phyloP scores from a whole-genome alignment of 345 rosid species.

The Bretschneidera sinensis region DNA sequence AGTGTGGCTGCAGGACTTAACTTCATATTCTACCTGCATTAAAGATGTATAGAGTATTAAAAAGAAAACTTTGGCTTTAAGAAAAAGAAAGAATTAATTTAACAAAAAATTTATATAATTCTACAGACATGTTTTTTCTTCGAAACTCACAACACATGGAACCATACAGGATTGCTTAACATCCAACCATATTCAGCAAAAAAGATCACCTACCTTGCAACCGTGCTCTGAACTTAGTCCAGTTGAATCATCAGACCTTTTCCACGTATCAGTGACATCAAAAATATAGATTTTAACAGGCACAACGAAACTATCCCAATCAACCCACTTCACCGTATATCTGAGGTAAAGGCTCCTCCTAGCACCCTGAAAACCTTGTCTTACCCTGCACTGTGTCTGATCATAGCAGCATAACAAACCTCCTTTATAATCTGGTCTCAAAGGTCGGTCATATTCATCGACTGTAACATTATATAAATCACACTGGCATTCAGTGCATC shows the following conservation, averaged over 20 bases:
- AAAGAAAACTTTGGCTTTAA: too few species aligned
- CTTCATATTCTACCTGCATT: constrained; percentile 58
- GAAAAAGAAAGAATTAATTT: too few species aligned
- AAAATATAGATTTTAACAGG: constrained; percentile 68
- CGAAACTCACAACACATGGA: not conserved
- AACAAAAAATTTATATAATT: too few species aligned
- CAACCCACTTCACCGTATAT: constrained; percentile 70
- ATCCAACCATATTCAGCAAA: not conserved
- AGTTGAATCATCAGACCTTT: constrained; percentile 28
- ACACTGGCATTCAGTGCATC: constrained; percentile 79
- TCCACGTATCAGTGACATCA: constrained; percentile 74
- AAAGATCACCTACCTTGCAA: constrained; percentile 47
- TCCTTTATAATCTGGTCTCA: constrained; percentile 59
- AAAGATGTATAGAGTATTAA: too few species aligned
- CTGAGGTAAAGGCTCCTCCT: constrained; percentile 49
- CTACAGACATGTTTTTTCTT: not conserved
- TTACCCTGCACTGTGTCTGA: constrained; percentile 54
- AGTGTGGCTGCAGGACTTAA: constrained; percentile 43
- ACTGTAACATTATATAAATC: constrained; percentile 64
- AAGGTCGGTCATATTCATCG: constrained; percentile 41
- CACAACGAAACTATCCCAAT: constrained; percentile 52
- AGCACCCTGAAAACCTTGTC: constrained; percentile 41
- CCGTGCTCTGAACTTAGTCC: constrained; percentile 37
- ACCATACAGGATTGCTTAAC: not conserved
- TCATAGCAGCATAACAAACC: constrained; percentile 74